Percentiles rank a stretch among this genome's conserved stretches.
These are phyloP conservation scores for Hippophae rhamnoides DNA, from an alignment of 306 rosid species.

Conservation along the genomic window DNA sequence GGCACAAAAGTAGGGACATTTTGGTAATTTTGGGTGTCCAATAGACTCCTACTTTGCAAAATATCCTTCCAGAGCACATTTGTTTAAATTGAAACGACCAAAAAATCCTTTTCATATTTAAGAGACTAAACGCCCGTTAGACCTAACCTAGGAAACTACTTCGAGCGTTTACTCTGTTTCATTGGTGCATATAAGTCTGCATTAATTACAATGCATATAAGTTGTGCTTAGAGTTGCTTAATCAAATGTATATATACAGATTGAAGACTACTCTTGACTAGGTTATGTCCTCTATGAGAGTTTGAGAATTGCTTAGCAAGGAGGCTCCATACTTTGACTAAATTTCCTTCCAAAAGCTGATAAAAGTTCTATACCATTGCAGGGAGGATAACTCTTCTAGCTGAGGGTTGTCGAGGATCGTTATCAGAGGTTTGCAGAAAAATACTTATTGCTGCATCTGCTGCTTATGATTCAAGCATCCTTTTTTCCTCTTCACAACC, in stretches of 20 bases:
- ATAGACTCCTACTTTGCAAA: background rate
- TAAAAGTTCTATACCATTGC: conserved; percentile 19
- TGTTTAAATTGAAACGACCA: background rate
- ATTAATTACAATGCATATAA: too few relatives aligned
- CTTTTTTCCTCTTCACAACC: conserved; percentile 4
- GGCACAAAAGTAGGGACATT: too few relatives aligned
- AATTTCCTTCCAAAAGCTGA: conserved; percentile 2
- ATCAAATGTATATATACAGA: too few relatives aligned
- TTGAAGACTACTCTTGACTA: background rate
- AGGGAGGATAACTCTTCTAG: conserved; percentile 70
- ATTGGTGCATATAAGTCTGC: too few relatives aligned
- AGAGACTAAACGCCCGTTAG: too few relatives aligned
- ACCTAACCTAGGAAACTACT: too few relatives aligned
- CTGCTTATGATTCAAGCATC: conserved; percentile 15
- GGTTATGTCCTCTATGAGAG: background rate
- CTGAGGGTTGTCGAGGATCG: conserved; percentile 98
- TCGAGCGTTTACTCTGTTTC: too few relatives aligned
- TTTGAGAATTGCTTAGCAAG: background rate
- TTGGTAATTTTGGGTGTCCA: too few relatives aligned
- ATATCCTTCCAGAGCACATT: background rate
- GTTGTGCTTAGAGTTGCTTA: too few relatives aligned
- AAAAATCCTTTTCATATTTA: too few relatives aligned
- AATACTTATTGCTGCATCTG: conserved; percentile 3
- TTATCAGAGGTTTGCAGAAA: conserved; percentile 68
- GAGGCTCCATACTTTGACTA: background rate